Base-by-base conservation (phyloP, 352 stramenopile species). In the Phytopythium kandeliae region DNA sequence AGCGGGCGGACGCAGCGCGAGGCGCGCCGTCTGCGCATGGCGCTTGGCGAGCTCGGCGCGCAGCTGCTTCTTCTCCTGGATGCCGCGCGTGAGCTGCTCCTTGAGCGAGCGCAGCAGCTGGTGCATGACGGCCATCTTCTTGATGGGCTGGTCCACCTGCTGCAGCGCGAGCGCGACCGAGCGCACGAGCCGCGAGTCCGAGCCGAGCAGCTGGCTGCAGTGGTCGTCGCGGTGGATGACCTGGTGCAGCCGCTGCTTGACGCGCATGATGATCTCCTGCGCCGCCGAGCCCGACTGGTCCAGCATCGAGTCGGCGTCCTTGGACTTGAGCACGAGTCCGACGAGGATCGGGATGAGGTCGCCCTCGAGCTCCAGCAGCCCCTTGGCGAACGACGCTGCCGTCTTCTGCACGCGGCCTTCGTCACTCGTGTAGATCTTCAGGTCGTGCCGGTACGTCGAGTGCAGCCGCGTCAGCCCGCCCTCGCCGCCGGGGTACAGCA, bases 321-420 rank as follows among this genome's bases (percentile, higher is more conserved):
- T 93, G 4, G 85, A 92, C 61, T 95, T 95, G 22, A 93, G 59
- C 46, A 95, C 85, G 28, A 98, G 74, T 0, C 89, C 96, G 5
- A 98, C 97, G 12, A 99, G 74, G 67, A 99, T 99, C 15, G 98
- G 98, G 38, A 98, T 98, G 48, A 99, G 89, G 47, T 99, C 96
- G 26, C 97, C 97, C 62, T 99, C 97, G 4, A 99, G 78, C 67
- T 99, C 96, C 30, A 99, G 65, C 59, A 99, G 68, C 16, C 97
- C 85, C 68, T 99, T 99, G 13, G 97, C 95, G 73, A 99, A 99
- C 7, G 96, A 97, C 16, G 98, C 97, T 0, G 97, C 98, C 11
- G 97, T 99, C 63, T 99, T 99, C 83, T 99, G 98, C 11, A 99
- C 97, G 22, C 98, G 80, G 4, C 98, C 97, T 85, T 99, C 98